Evolutionary conservation across 768 basidiomycete genomes (phyloP).

Genomic region (Trametes cubensis): DNA sequence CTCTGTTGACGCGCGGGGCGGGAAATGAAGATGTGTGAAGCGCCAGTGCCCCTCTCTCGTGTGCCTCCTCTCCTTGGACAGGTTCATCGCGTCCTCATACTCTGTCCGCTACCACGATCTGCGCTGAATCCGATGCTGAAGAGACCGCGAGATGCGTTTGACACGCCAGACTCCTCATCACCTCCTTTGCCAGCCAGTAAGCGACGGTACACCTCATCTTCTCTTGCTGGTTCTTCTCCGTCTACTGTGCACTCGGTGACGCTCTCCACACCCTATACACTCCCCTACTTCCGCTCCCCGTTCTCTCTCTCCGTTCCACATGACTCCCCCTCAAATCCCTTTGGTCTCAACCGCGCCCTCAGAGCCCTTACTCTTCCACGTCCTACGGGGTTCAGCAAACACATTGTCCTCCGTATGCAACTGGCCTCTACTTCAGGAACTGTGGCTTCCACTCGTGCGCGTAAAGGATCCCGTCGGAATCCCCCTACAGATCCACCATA

Average conservation of each 20-base stretch:
- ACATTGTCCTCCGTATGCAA: slow-evolving; percentile 67
- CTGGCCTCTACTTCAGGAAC: slow-evolving; percentile 42
- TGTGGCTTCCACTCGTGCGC: background rate
- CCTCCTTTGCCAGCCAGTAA: slow-evolving; percentile 31
- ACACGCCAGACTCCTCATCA: slow-evolving; percentile 32
- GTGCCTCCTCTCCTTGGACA: background rate
- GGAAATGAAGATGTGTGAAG: background rate
- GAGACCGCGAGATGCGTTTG: slow-evolving; percentile 34
- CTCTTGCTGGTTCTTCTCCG: slow-evolving; percentile 19
- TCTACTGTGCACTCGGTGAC: slow-evolving; percentile 23
- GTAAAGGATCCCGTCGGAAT: slow-evolving; percentile 25
- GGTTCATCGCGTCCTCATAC: background rate
- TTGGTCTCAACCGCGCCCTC: slow-evolving; percentile 55
- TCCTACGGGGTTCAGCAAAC: slow-evolving; percentile 56
- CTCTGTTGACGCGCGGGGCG: slow-evolving; percentile 8
- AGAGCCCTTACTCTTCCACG: slow-evolving; percentile 40
- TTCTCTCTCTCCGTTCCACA: slow-evolving; percentile 43
- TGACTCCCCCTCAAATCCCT: slow-evolving; percentile 74
- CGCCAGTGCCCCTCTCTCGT: background rate
- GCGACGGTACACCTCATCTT: slow-evolving; percentile 33
- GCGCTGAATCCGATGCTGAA: slow-evolving; percentile 28
- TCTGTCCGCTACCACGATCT: background rate
- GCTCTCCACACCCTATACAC: slow-evolving; percentile 36
- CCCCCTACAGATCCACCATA: slow-evolving; percentile 50
- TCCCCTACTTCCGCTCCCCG: slow-evolving; percentile 23